phyloP scores from a whole-genome alignment of 768 basidiomycete species.

The Tricholoma sp. region DNA sequence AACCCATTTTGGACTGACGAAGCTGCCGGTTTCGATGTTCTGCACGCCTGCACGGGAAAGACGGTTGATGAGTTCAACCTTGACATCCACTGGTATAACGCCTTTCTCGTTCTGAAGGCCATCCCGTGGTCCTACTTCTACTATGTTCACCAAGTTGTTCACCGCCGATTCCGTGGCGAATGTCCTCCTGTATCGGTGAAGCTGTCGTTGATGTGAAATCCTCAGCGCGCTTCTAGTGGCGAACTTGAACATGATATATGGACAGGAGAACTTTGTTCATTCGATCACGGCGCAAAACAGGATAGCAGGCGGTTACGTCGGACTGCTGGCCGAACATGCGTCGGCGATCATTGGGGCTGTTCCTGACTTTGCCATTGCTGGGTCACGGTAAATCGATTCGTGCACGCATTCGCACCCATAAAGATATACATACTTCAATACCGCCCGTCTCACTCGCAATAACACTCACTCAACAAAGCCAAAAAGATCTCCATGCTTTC shows the following conservation, averaged over 20 bases:
- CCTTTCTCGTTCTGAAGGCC: slow-evolving; percentile 87
- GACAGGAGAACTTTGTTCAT: no score
- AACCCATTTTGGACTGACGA: slow-evolving; percentile 92
- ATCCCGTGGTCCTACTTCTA: slow-evolving; percentile 90
- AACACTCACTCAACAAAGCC: no score
- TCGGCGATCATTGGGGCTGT: no score
- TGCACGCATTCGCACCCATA: no score
- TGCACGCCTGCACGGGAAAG: slow-evolving; percentile 63
- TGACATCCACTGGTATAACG: slow-evolving; percentile 64
- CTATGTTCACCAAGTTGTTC: slow-evolving; percentile 52
- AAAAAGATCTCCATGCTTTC: no score
- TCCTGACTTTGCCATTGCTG: no score
- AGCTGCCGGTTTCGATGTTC: slow-evolving; percentile 81
- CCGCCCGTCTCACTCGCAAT: no score
- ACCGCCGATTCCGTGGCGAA: slow-evolving; percentile 22
- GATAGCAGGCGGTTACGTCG: no score
- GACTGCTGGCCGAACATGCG: no score
- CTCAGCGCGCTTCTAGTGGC: background rate
- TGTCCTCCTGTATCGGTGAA: slow-evolving; percentile 2
- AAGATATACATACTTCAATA: no score
- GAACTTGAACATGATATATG: background rate
- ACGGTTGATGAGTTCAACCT: slow-evolving; percentile 74
- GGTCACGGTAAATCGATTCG: no score
- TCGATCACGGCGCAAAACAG: no score
- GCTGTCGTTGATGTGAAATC: background rate